These are phyloP conservation scores for Paxillus ammoniavirescens DNA, from an alignment of 768 basidiomycete genomes.

Conservation along the genomic window DNA sequence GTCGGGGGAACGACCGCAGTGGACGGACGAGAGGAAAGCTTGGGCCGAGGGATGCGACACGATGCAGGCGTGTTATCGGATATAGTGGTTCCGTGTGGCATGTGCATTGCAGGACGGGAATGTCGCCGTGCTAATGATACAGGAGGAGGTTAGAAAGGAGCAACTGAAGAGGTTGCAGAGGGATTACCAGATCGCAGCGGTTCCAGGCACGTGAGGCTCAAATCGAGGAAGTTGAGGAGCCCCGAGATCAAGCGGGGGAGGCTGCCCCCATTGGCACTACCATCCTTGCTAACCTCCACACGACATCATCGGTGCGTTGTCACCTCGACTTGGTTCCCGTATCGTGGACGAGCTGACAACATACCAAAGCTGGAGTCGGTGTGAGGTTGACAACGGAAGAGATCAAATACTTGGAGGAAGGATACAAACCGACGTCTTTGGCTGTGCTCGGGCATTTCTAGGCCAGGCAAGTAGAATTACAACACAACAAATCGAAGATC, in stretches of 20 bases:
- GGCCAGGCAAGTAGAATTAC: background rate
- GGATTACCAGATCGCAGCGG: conserved; percentile 64
- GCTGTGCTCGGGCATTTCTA: conserved; percentile 39
- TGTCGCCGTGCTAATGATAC: conserved; percentile 48
- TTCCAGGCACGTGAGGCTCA: conserved; percentile 60
- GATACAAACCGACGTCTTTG: conserved; percentile 43
- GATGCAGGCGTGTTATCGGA: conserved; percentile 60
- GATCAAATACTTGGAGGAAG: conserved; percentile 42
- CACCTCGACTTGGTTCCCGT: background rate
- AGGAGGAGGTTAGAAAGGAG: conserved; percentile 54
- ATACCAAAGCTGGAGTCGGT: conserved; percentile 31
- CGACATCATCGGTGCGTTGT: conserved; percentile 37
- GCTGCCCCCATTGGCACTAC: conserved; percentile 45
- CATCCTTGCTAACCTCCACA: conserved; percentile 36
- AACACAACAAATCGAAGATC: background rate
- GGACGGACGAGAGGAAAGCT: conserved; percentile 50
- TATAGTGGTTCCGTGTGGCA: conserved; percentile 58
- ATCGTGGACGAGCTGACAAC: conserved; percentile 4
- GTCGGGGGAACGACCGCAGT: conserved; percentile 33
- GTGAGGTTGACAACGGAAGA: conserved; percentile 49
- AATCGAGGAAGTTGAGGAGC: conserved; percentile 51
- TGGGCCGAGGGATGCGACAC: conserved; percentile 66
- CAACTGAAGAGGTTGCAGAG: conserved; percentile 58
- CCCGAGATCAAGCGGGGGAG: conserved; percentile 31
- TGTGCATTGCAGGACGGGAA: conserved; percentile 56